phyloP scores from a whole-genome alignment of 805 yeast species.

The Komagataella phaffii region DNA sequence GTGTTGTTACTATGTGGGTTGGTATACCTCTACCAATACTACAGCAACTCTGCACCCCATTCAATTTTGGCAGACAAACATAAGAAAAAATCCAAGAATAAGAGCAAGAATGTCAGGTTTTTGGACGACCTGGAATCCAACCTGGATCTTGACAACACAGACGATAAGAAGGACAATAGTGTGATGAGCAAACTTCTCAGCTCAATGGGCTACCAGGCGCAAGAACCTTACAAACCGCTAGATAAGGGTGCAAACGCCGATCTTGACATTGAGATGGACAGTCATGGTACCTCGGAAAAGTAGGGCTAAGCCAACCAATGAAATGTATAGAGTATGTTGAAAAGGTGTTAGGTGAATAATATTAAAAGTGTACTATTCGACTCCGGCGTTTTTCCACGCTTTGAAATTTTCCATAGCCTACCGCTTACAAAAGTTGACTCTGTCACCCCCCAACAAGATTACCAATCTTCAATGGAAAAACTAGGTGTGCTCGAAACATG shows the following conservation, averaged over 20 bases:
- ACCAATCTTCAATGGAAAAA: background rate
- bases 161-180: background rate
- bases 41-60: constrained; percentile 6
- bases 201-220: background rate
- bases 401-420: no score
- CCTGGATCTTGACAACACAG: constrained; percentile 1
- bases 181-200: background rate
- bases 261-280: background rate
- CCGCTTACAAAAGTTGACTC: background rate
- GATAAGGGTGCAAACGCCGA: background rate
- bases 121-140: constrained; percentile 10
- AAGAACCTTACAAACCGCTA: background rate
- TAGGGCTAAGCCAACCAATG: background rate
- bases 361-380: no score
- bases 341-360: background rate
- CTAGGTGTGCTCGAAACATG: background rate
- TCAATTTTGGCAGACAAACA: constrained; percentile 5
- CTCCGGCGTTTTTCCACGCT: background rate
- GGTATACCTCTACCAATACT: constrained; percentile 12
- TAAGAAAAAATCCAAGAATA: constrained; percentile 4
- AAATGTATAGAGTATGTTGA: background rate
- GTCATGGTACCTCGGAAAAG: background rate
- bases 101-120: constrained; percentile 22
- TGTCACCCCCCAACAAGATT: background rate
- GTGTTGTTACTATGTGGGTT: constrained; percentile 9